Evolutionary conservation across 768 basidiomycete genomes (phyloP), one percentile per base, ranked within the genome.

Genomic region (Amanita muscaria): DNA sequence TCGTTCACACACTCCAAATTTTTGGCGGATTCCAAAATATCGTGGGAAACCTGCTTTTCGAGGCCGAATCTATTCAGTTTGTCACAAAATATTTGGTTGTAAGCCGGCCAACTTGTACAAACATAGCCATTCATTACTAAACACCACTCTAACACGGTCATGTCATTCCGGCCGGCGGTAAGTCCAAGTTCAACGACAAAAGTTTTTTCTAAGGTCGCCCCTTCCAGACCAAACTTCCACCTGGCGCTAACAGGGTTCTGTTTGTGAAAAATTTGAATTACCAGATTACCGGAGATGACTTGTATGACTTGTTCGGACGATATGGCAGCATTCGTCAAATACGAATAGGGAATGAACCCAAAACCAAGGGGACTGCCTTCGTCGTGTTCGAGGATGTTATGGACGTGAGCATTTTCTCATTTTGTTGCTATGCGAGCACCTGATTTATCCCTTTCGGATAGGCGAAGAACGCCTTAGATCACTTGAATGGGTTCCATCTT

Each of bases 241-340:
- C 89, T 19, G 88, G 89, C 43, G 90, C 88, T 14, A 92, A 92
- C 59, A 79, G 90, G 36, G 88, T 94, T 44, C 75, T 94, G 33
- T 94, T 91, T 55, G 88, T 92, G 21, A 93, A 93, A 64, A 94
- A 94, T 58, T 66, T 94, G 43, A 90, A 87, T 63, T 93, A 92
- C 65, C 81, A 82, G 62, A 91, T 91, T 53, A 90, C 82, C 24
- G 92, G 92, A 42, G 87, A 91, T 49, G 92, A 97, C 63, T 63
- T 97, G 54, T 97, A 97, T 63, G 94, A 98, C 67, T 71, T 98
- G 51, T 98, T 99, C 55, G 94, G 92, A 44, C 88, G 91, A 51
- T 99, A 98, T 67, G 94, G 94, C 37, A 88, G 88, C 55, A 88
- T 99, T 54, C 82, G 94, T 40, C 94, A 99, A 64, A 83, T 99